Evolutionary conservation across 495 filamentous ascomycete species (phyloP).

Genomic region (Trichoderma asperelloides): DNA sequence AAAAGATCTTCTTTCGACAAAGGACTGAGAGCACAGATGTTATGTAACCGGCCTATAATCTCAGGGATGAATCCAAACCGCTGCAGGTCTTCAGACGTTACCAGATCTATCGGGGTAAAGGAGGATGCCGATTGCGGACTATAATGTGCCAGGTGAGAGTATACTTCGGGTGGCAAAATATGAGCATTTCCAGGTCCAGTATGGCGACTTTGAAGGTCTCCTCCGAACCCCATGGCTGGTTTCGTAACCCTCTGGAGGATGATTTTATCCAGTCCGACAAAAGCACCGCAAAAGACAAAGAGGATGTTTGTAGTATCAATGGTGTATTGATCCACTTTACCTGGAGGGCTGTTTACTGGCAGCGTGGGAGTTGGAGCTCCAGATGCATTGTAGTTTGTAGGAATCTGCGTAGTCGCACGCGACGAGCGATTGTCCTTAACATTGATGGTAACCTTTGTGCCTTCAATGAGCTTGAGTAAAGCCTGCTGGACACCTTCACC

Average conservation of each 20-base stretch:
- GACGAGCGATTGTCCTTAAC: constrained; percentile 67
- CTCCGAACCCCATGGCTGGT: constrained; percentile 87
- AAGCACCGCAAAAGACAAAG: constrained; percentile 93
- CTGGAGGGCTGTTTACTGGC: constrained; percentile 25
- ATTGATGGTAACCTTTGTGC: constrained; percentile 81
- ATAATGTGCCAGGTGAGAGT: constrained; percentile 31
- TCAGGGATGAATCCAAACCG: constrained; percentile 92
- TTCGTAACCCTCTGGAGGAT: constrained; percentile 78
- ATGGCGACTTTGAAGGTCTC: constrained; percentile 44
- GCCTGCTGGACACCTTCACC: constrained; percentile 96
- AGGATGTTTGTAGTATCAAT: constrained; percentile 93
- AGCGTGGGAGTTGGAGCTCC: constrained; percentile 21
- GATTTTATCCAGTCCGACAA: constrained; percentile 84
- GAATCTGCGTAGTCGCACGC: constrained; percentile 36
- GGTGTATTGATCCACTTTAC: constrained; percentile 79
- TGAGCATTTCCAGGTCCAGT: constrained; percentile 25
- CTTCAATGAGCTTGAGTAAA: constrained; percentile 90
- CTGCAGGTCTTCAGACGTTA: constrained; percentile 76
- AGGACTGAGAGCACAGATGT: constrained; percentile 73
- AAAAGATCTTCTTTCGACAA: constrained; percentile 71
- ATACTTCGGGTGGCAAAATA: constrained; percentile 33
- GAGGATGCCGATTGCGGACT: constrained; percentile 12
- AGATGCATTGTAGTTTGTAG: constrained; percentile 27
- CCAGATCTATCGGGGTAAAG: constrained; percentile 74
- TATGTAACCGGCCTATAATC: constrained; percentile 80